These are phyloP conservation scores for Populus davidiana DNA, from an alignment of 345 rosid genomes.

Conservation along the genomic window DNA sequence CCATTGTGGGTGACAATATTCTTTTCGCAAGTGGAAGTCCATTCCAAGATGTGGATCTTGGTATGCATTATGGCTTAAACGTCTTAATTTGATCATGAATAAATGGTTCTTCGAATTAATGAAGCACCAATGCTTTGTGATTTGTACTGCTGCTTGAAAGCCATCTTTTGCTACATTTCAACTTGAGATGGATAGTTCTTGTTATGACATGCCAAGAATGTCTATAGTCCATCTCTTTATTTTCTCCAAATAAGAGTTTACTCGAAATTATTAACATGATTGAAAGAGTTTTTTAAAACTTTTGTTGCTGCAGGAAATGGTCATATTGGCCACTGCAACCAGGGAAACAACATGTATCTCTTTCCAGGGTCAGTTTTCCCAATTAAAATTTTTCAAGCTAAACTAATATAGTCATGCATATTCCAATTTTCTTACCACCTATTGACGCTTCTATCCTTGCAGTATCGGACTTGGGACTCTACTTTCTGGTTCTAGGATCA, in stretches of 20 bases:
- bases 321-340: constrained; percentile 83
- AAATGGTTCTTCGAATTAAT: neutral
- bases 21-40: constrained; percentile 99
- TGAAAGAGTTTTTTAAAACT: constrained; percentile 20
- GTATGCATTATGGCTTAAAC: constrained; percentile 38
- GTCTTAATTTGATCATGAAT: neutral
- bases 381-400: neutral
- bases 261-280: neutral
- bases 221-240: neutral
- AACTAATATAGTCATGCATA: neutral
- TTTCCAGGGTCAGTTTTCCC: constrained; percentile 81
- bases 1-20: constrained; percentile 79
- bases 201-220: neutral
- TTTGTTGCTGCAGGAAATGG: constrained; percentile 58
- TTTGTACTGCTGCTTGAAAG: neutral
- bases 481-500: constrained; percentile 79
- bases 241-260: neutral
- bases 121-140: neutral
- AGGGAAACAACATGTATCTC: constrained; percentile 98
- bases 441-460: constrained; percentile 22
- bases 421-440: neutral
- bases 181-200: constrained; percentile 2
- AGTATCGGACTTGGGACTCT: constrained; percentile 98
- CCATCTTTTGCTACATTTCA: neutral
- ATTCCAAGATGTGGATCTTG: constrained; percentile 77